These are phyloP conservation scores for Prunus dulcis DNA, from an alignment of 306 rosid species.

Conservation along the genomic window DNA sequence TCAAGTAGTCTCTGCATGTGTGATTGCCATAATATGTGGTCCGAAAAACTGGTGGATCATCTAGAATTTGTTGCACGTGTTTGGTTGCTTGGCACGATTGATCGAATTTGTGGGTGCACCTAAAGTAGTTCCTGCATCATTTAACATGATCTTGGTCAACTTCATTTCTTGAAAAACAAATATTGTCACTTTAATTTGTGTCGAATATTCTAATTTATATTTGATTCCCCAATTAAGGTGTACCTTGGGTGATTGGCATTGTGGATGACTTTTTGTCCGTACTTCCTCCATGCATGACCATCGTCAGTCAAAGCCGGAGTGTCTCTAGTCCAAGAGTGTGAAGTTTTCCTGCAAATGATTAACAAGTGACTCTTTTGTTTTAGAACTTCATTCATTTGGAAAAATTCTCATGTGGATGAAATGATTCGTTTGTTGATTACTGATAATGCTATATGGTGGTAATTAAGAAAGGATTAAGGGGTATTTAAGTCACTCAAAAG, in stretches of 20 bases:
- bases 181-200: no score
- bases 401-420: neutral
- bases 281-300: conserved; percentile 78
- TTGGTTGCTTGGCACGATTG: conserved; percentile 69
- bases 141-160: no score
- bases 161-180: no score
- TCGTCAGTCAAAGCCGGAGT: conserved; percentile 40
- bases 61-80: conserved; percentile 64
- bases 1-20: conserved; percentile 39
- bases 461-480: neutral
- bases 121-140: conserved; percentile 53
- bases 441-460: neutral
- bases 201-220: no score
- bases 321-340: conserved; percentile 37
- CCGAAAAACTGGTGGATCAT: conserved; percentile 39
- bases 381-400: neutral
- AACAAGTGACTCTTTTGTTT: neutral
- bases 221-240: neutral
- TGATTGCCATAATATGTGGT: conserved; percentile 59
- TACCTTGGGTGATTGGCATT: conserved; percentile 49
- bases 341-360: conserved; percentile 38
- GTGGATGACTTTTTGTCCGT: conserved; percentile 63
- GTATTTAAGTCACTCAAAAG: conserved; percentile 10
- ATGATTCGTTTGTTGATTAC: neutral
- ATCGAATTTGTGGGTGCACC: conserved; percentile 74